Conservation (phyloP, 352 stramenopile genomes). For the Pythium vanterpoolii region DNA sequence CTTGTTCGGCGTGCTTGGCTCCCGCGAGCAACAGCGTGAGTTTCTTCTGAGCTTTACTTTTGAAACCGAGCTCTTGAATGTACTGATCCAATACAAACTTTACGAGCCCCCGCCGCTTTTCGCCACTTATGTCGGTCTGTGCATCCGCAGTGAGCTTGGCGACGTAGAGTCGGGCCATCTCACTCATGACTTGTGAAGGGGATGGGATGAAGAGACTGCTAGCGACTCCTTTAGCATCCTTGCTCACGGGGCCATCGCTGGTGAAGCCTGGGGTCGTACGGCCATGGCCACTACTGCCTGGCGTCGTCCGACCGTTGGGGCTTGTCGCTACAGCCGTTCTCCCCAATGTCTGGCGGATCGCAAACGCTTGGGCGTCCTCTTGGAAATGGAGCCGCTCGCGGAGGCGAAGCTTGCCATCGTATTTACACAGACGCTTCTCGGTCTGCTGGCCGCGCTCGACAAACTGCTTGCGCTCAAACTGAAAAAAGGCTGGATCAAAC, state of each 20-base stretch:
- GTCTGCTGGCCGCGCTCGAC: constrained; percentile 38
- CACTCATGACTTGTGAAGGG: constrained; percentile 35
- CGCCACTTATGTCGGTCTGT: constrained; percentile 29
- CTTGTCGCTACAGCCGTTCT: constrained; percentile 11
- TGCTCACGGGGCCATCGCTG: not conserved
- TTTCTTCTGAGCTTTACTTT: constrained; percentile 48
- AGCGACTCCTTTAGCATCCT: not conserved
- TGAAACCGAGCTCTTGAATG: constrained; percentile 65
- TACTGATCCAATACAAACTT: constrained; percentile 61
- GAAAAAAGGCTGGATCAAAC: constrained; percentile 51
- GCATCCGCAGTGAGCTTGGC: constrained; percentile 51
- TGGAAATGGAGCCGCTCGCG: constrained; percentile 40
- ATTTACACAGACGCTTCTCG: constrained; percentile 34
- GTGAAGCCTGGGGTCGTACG: constrained; percentile 2
- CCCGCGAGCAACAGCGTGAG: constrained; percentile 41
- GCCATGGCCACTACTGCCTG: constrained; percentile 6
- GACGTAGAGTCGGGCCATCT: constrained; percentile 62
- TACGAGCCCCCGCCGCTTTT: constrained; percentile 38
- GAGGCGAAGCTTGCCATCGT: constrained; percentile 28
- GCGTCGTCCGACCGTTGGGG: not conserved
- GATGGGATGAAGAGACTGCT: constrained; percentile 15
- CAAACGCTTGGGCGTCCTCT: constrained; percentile 29
- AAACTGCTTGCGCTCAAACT: constrained; percentile 47
- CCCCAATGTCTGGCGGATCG: constrained; percentile 17
- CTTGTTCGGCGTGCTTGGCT: constrained; percentile 41